A percentile compares a stretch with the other conserved stretches of the same genome.
Conservation (phyloP, 2,329 filamentous ascomycete genomes). For the Fusarium annulatum region DNA sequence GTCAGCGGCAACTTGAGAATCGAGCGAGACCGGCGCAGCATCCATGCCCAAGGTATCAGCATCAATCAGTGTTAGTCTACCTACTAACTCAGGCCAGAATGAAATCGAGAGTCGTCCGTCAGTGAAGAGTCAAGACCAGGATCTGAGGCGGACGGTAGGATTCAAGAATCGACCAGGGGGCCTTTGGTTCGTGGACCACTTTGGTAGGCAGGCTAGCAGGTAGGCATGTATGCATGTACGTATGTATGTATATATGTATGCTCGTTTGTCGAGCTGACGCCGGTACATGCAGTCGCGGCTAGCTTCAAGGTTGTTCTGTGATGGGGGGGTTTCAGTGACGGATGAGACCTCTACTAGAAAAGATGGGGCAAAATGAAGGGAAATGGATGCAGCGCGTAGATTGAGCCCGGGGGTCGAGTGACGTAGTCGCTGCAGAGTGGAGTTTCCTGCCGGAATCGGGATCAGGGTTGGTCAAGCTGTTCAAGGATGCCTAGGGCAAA, state of each 20-base stretch:
- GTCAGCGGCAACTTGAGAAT: constrained; percentile 28
- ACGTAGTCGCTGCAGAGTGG: constrained; percentile 38
- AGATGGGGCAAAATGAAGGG: constrained; percentile 30
- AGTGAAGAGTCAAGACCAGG: neutral
- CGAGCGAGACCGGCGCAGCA: constrained; percentile 37
- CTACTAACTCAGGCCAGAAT: neutral
- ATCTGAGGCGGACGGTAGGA: neutral
- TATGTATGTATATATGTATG: neutral
- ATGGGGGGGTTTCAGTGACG: constrained; percentile 11
- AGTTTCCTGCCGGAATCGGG: constrained; percentile 26
- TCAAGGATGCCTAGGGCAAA: constrained; percentile 14
- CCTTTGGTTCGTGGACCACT: neutral
- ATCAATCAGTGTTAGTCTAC: neutral
- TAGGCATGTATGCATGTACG: neutral
- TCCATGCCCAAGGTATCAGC: constrained; percentile 2
- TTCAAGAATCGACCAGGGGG: constrained; percentile 15
- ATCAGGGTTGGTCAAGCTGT: constrained; percentile 17
- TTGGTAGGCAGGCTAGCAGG: neutral
- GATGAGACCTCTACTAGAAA: constrained; percentile 25
- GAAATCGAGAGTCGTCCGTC: constrained; percentile 8
- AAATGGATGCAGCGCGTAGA: constrained; percentile 26
- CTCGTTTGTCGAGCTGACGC: constrained; percentile 15
- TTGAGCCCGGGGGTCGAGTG: constrained; percentile 32
- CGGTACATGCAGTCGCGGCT: constrained; percentile 31
- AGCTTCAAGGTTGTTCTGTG: constrained; percentile 21